phyloP scores from a whole-genome alignment of 2,329 filamentous ascomycete genomes.

The Penicillium rolfsii region DNA sequence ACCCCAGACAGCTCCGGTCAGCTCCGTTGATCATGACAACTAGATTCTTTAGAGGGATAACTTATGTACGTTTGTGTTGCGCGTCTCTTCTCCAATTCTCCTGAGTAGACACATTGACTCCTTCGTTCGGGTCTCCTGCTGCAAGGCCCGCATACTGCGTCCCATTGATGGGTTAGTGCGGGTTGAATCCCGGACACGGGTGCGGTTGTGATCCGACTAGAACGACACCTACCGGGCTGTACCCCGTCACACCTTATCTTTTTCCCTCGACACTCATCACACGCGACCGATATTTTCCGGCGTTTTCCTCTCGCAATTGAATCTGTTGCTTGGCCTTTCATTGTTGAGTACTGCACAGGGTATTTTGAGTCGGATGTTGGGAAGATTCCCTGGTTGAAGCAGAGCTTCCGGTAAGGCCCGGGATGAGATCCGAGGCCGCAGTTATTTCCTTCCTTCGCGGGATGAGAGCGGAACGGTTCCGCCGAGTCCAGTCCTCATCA shows the following conservation, averaged over 20 bases:
- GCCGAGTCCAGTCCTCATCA: background rate
- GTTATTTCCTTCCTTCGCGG: background rate
- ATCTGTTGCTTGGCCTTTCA: background rate
- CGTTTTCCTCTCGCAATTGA: conserved; percentile 34
- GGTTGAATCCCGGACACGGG: conserved; percentile 17
- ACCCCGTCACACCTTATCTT: conserved; percentile 50
- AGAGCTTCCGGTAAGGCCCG: background rate
- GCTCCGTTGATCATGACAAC: background rate
- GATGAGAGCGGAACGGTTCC: background rate
- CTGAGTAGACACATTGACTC: conserved; percentile 32
- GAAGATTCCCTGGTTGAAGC: background rate
- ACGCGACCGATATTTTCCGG: conserved; percentile 52
- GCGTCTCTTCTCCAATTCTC: conserved; percentile 35
- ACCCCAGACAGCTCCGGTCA: background rate
- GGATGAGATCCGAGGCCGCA: background rate
- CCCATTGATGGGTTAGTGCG: conserved; percentile 13
- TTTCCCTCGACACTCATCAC: conserved; percentile 47
- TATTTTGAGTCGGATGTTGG: background rate
- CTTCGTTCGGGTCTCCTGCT: conserved; percentile 25
- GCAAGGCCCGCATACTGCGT: conserved; percentile 38
- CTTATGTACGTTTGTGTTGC: conserved; percentile 28
- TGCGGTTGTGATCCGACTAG: background rate
- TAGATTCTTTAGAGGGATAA: background rate
- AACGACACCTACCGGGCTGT: conserved; percentile 33
- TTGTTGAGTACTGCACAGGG: background rate